Percentiles rank a stretch among this genome's conserved stretches.
These are phyloP conservation scores for Dipodascopsis tothii DNA, from an alignment of 805 yeast genomes.

Conservation along the genomic window DNA sequence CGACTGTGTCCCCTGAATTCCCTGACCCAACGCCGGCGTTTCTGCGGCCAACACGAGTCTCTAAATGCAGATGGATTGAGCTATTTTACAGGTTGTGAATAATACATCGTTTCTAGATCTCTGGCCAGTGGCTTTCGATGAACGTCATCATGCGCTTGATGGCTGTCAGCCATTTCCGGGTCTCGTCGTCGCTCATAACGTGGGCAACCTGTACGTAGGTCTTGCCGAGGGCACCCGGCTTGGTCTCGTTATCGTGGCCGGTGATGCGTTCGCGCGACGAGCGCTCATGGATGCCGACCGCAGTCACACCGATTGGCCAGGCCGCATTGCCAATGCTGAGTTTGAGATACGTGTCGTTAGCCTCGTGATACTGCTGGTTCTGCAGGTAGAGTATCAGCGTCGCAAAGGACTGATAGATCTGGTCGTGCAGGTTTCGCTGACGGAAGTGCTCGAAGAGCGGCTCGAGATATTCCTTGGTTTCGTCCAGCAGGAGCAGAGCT, in stretches of 20 bases:
- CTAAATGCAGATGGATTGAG: too few relatives aligned
- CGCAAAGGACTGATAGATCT: constrained; percentile 46
- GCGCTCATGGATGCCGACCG: constrained; percentile 73
- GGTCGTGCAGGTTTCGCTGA: constrained; percentile 33
- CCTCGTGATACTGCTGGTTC: constrained; percentile 40
- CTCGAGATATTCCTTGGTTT: constrained; percentile 44
- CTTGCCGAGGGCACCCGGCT: constrained; percentile 14
- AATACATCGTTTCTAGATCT: too few relatives aligned
- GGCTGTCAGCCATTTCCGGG: constrained; percentile 67
- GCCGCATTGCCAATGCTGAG: constrained; percentile 81
- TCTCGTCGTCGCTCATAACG: constrained; percentile 69
- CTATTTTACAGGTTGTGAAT: too few relatives aligned
- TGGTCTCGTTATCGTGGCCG: constrained; percentile 34
- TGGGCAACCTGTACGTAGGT: constrained; percentile 41
- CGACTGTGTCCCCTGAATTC: too few relatives aligned
- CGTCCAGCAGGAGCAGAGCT: constrained; percentile 32
- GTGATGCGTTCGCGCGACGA: constrained; percentile 54
- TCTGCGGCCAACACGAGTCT: too few relatives aligned
- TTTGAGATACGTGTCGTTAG: constrained; percentile 63
- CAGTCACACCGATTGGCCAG: constrained; percentile 84
- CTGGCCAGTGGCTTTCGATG: constrained; percentile 33
- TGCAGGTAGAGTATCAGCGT: constrained; percentile 61
- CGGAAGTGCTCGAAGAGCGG: constrained; percentile 52
- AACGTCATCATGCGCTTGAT: constrained; percentile 66
- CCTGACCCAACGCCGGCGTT: too few relatives aligned